Evolutionary conservation across 176 grass and related monocot species (phyloP), one percentile per base, ranked within the genome.

Genomic region (Hsuehochloa calcarea): DNA sequence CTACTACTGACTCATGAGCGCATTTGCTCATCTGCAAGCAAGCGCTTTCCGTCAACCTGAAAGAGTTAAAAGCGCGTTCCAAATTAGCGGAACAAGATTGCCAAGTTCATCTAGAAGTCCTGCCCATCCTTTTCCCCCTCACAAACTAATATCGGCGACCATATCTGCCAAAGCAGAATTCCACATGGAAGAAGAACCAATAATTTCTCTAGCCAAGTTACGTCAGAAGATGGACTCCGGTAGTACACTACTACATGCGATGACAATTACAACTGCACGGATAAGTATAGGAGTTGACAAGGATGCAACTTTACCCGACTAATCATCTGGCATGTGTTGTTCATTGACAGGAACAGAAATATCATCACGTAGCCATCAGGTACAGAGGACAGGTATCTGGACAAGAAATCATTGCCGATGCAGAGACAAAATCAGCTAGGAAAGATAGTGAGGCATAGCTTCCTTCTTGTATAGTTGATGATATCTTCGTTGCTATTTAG

Each of bases 401-500:
- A 60, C 60, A 68, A 49, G 39, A 27, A 38, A 68, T 83, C 74
- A 75, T 68, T 52, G 60, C 47, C 79, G 49, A 31, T 25, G 80
- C 47, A 55, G 55, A n/a, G 55, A 79, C 35, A 23, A 79, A 25
- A 79, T 58, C 38, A 71, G 58, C 19, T 31, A 50, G 43, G 5
- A 27, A 56, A 45, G 70, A 70, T 20, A 80, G 34, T 8, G 64
- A 71, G 75, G 63, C 70, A 63, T 54, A 63, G 47, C 41, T 27
- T 60, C 49, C 64, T 85, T 78, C 31, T 62, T 65, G 81, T 87
- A 68, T 46, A 73, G 38, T 60, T 63, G 51, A 22, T 55, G 7
- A 64, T 83, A 31, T 82, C 8, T 78, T 86, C 66, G 80, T 80
- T 75, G 50, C 68, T 90, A 80, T 91, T 70, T 91, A 34, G 31